A percentile compares a stretch with the other conserved stretches of the same genome.
Conservation (phyloP, 2,329 filamentous ascomycete genomes). For the Massarina eburnea region DNA sequence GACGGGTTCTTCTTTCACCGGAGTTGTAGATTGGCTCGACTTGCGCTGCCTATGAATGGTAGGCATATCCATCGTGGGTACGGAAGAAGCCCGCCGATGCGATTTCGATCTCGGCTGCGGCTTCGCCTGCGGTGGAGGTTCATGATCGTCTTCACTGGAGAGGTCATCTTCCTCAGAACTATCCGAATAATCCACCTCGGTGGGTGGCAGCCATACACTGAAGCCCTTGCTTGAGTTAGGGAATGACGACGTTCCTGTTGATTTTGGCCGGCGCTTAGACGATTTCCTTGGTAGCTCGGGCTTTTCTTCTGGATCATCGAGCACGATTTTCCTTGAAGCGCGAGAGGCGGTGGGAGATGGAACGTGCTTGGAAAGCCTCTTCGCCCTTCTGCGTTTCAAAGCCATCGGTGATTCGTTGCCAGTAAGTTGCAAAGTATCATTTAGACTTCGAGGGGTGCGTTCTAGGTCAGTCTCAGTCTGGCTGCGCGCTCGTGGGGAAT, state of each 20-base stretch:
- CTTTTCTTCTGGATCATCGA: conserved; percentile 36
- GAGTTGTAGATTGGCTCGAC: conserved; percentile 42
- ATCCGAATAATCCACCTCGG: conserved; percentile 38
- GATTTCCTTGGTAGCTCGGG: conserved; percentile 29
- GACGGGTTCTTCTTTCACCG: conserved; percentile 18
- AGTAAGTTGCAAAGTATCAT: conserved; percentile 39
- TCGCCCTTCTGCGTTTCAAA: conserved; percentile 44
- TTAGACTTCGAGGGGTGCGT: conserved; percentile 38
- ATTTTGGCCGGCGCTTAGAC: conserved; percentile 32
- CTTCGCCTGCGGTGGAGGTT: conserved; percentile 35
- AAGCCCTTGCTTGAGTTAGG: conserved; percentile 44
- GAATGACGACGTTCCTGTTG: conserved; percentile 23
- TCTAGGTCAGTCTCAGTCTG: conserved; percentile 22
- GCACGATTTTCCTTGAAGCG: conserved; percentile 38
- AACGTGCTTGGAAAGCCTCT: conserved; percentile 37
- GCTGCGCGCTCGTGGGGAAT: conserved; percentile 12
- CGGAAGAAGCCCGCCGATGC: conserved; percentile 51
- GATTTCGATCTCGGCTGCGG: too few species aligned
- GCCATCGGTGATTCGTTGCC: conserved; percentile 32
- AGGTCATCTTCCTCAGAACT: conserved; percentile 36
- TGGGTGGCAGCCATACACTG: conserved; percentile 52
- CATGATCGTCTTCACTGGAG: conserved; percentile 20
- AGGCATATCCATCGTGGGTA: conserved; percentile 50
- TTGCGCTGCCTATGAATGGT: conserved; percentile 49
- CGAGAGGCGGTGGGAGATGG: conserved; percentile 29